Base-by-base conservation (phyloP, 306 rosid genomes). In the Vicia villosa region DNA sequence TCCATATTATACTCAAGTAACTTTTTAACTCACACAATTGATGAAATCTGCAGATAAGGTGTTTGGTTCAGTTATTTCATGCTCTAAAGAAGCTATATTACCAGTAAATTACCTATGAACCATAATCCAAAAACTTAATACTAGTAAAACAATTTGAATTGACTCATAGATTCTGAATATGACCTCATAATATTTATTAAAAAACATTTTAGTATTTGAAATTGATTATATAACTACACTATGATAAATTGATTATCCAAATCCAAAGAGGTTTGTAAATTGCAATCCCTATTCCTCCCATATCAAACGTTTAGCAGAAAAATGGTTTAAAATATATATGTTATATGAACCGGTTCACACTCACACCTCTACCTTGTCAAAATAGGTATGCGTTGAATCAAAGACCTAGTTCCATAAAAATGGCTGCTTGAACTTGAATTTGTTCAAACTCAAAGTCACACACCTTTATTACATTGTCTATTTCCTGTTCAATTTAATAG, bases 51-150 rank as follows among this genome's bases (percentile, higher is more conserved):
- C 30, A 0, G 99, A 91, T 56, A 95, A 86, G 59, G 95, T 75
- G 79, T 91, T 82, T 16, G 95, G 95, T 80, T 88, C 97, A 52
- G 86, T 89, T 63, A 95, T 79, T 86, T 95, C 99, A 79, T 84
- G 83, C 82, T 95, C 99, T 77, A 95, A 84, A 72, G 99, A 92
- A 73, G 99, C 97, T 58, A 91, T 72, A 70, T 91, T 95, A 77
- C 95, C 81, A 24, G 97, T 95, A 71, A 95, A n/a, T n/a, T n/a
- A n/a, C n/a, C n/a, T n/a, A n/a, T n/a, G n/a, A n/a, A n/a, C n/a
- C n/a, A n/a, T n/a, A n/a, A n/a, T n/a, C n/a, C n/a, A n/a, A n/a
- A n/a, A n/a, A n/a, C n/a, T n/a, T n/a, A n/a, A n/a, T n/a, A n/a
- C n/a, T n/a, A n/a, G n/a, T n/a, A n/a, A n/a, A n/a, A n/a, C n/a